Conservation (phyloP, 2,329 filamentous ascomycete genomes). For the Microcyclospora pomicola region DNA sequence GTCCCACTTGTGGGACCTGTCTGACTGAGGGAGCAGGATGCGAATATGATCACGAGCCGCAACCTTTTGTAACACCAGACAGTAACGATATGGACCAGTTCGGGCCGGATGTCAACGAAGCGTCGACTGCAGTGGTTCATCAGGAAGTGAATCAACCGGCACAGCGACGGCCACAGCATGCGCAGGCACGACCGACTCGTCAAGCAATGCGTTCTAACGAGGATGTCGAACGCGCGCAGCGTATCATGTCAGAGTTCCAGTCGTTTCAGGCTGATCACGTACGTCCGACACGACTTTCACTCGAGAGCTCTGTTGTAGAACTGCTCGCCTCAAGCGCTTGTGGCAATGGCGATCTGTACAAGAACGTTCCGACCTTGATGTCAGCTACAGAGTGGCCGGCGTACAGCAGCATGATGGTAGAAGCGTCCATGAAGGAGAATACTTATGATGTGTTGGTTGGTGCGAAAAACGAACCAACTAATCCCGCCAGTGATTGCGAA, state of each 20-base stretch:
- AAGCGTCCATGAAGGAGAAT: conserved; percentile 19
- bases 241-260: conserved; percentile 10
- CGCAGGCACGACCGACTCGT: not conserved
- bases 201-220: not conserved
- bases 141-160: no score
- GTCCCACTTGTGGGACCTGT: conserved; percentile 16
- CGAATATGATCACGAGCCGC: conserved; percentile 14
- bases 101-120: conserved; percentile 1
- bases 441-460: conserved; percentile 17
- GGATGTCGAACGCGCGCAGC: not conserved
- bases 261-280: conserved; percentile 17
- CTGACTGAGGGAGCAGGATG: conserved; percentile 7
- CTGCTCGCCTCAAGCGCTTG: conserved; percentile 18
- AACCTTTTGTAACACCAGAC: conserved; percentile 4
- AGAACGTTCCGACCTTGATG: conserved; percentile 7
- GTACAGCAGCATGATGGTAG: conserved; percentile 16
- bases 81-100: not conserved
- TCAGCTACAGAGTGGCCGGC: conserved; percentile 14
- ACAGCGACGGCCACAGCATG: not conserved
- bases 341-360: conserved; percentile 19
- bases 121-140: no score
- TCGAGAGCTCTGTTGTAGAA: conserved; percentile 18
- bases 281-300: conserved; percentile 10
- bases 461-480: conserved; percentile 15
- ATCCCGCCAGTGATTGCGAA: conserved; percentile 9